phyloP scores from a whole-genome alignment of 805 yeast genomes.

The Maudiozyma barnettii region DNA sequence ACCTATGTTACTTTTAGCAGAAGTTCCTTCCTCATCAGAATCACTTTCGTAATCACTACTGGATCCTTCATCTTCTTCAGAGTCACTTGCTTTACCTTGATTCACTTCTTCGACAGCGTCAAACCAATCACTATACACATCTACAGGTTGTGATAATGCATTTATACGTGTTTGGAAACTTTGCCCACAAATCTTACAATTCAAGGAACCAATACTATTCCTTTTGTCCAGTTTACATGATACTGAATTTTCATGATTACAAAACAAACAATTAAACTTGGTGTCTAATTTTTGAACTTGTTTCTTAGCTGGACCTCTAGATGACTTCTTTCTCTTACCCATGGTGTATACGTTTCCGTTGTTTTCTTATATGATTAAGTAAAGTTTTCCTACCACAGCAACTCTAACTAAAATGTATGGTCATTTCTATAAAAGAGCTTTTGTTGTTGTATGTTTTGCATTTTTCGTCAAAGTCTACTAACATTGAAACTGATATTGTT shows the following conservation, averaged over 20 bases:
- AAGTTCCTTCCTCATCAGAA: conserved; percentile 22
- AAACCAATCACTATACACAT: conserved; percentile 94
- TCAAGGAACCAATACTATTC: conserved; percentile 69
- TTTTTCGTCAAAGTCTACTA: no score
- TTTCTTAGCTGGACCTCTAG: conserved; percentile 72
- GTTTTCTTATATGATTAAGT: neutral
- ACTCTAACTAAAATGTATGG: no score
- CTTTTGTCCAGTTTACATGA: conserved; percentile 82
- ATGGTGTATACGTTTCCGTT: conserved; percentile 5
- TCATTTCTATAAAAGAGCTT: no score
- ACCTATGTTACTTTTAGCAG: neutral
- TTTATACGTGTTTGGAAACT: conserved; percentile 82
- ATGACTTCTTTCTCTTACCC: conserved; percentile 81
- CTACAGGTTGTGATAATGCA: conserved; percentile 74
- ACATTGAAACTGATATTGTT: no score
- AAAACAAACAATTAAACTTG: conserved; percentile 81
- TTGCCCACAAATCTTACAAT: conserved; percentile 92
- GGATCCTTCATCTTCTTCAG: conserved; percentile 26
- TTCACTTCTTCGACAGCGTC: conserved; percentile 80
- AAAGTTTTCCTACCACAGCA: neutral
- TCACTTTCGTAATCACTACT: conserved; percentile 31
- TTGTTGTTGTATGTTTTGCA: no score
- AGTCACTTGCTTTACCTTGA: conserved; percentile 29
- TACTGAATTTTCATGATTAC: conserved; percentile 91
- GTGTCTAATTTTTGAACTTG: conserved; percentile 73